phyloP scores from a whole-genome alignment of 2,329 filamentous ascomycete genomes.

The Chaetomiaceae sp. region DNA sequence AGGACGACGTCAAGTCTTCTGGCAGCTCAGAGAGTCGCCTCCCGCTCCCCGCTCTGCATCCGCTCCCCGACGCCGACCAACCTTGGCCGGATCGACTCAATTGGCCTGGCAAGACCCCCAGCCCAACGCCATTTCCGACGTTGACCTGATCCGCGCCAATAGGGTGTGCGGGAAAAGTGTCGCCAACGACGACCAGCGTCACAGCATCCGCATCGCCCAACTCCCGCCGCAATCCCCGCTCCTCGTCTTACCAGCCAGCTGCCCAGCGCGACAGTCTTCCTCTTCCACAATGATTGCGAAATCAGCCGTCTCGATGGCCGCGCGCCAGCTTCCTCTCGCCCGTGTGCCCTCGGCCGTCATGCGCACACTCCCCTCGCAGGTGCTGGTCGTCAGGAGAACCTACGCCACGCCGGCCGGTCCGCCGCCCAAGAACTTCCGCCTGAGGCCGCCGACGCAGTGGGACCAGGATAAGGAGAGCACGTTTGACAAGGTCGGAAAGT shows the following conservation, averaged over 20 bases:
- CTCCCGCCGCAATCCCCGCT: not conserved
- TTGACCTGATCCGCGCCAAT: not conserved
- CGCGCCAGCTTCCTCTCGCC: conserved; percentile 18
- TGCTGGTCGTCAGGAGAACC: conserved; percentile 28
- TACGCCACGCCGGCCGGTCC: conserved; percentile 71
- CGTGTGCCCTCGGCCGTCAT: conserved; percentile 4
- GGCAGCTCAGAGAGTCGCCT: conserved; percentile 21
- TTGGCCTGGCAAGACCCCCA: not conserved
- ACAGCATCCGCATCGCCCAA: not conserved
- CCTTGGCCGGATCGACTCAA: not conserved
- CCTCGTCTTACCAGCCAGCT: not conserved
- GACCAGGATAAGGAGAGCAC: conserved; percentile 72
- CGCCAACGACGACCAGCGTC: not conserved
- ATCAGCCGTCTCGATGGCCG: conserved; percentile 18
- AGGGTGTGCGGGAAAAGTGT: conserved; percentile 7
- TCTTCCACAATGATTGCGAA: conserved; percentile 26
- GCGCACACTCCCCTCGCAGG: conserved; percentile 12
- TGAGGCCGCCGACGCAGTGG: conserved; percentile 70
- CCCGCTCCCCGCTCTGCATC: conserved; percentile 7
- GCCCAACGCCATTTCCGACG: not conserved
- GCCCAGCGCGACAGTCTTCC: too few species aligned
- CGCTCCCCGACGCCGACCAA: not conserved
- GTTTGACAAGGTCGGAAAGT: conserved; percentile 81
- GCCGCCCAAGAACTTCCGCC: conserved; percentile 75
- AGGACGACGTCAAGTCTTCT: conserved; percentile 20